Percentiles rank a stretch among this genome's conserved stretches.
Conservation (phyloP, 306 rosid species). For the Ceratonia siliqua region DNA sequence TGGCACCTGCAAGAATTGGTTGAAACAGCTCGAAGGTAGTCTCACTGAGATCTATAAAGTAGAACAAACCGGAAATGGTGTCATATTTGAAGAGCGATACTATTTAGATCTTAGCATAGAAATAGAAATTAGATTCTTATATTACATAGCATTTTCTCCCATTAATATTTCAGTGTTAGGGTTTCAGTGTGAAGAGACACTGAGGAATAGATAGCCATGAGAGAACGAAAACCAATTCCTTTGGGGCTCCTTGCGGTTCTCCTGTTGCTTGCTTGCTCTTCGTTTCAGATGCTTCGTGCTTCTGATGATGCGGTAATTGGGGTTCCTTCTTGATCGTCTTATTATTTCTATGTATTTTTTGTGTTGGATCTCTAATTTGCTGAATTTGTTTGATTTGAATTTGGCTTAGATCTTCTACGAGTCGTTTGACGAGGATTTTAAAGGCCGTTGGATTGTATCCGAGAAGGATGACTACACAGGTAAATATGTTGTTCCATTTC, state of each 20-base stretch:
- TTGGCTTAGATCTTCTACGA: slow-evolving; percentile 70
- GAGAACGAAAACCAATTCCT: slow-evolving; percentile 41
- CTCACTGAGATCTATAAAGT: slow-evolving; percentile 40
- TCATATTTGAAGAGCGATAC: background rate
- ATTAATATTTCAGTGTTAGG: background rate
- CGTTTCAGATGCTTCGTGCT: slow-evolving; percentile 50
- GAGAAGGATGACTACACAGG: slow-evolving; percentile 75
- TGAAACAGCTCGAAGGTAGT: slow-evolving; percentile 45
- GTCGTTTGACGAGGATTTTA: slow-evolving; percentile 75
- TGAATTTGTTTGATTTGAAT: slow-evolving; percentile 18
- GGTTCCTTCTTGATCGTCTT: background rate
- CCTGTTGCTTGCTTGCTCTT: slow-evolving; percentile 42
- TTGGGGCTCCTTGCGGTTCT: slow-evolving; percentile 34
- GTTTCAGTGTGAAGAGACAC: slow-evolving; percentile 16
- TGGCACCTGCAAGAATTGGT: slow-evolving; percentile 56
- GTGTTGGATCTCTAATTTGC: slow-evolving; percentile 20
- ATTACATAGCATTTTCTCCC: background rate
- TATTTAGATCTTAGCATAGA: slow-evolving; percentile 30
- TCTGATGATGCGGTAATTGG: slow-evolving; percentile 45
- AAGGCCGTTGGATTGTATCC: slow-evolving; percentile 78
- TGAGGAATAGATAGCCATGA: slow-evolving; percentile 16
- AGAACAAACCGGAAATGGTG: background rate
- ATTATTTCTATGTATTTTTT: background rate
- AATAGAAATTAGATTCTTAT: background rate
- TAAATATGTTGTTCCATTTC: slow-evolving; percentile 10